Conservation (phyloP, 139 green algal species). For the Tetraselmis chui region DNA sequence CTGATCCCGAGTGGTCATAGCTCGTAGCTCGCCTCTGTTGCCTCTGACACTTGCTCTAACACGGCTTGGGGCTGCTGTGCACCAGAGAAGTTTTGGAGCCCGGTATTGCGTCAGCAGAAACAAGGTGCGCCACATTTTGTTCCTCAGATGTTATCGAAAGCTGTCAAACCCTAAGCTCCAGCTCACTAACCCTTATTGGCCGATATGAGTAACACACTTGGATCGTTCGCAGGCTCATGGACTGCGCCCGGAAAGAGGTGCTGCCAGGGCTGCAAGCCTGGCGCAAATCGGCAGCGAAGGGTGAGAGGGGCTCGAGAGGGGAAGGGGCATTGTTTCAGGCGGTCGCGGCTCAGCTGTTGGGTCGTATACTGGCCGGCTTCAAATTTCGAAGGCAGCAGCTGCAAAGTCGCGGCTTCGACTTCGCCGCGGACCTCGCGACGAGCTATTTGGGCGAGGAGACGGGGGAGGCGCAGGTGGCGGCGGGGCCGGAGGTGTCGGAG, state of each 20-base stretch:
- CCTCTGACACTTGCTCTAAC: not conserved
- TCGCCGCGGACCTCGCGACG: not conserved
- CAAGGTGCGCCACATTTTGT: not conserved
- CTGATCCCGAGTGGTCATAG: too few relatives aligned
- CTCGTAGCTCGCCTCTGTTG: not conserved
- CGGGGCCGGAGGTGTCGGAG: not conserved
- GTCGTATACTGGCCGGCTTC: not conserved
- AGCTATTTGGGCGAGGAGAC: not conserved
- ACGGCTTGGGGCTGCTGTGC: not conserved
- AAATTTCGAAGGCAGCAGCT: not conserved
- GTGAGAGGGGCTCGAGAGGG: not conserved
- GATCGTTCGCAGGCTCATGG: not conserved
- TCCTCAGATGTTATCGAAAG: not conserved
- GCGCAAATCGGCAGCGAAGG: not conserved
- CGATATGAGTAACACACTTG: too few relatives aligned
- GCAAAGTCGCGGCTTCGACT: not conserved
- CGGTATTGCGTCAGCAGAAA: not conserved
- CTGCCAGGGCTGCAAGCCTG: not conserved
- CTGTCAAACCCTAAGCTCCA: too few relatives aligned
- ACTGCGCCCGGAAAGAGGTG: not conserved
- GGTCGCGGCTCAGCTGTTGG: not conserved
- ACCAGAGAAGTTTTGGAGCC: not conserved
- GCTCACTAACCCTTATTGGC: too few relatives aligned
- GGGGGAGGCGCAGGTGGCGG: too few relatives aligned
- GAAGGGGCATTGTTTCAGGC: not conserved